Conservation (phyloP, 2,329 filamentous ascomycete genomes). For the Claviceps capensis region DNA sequence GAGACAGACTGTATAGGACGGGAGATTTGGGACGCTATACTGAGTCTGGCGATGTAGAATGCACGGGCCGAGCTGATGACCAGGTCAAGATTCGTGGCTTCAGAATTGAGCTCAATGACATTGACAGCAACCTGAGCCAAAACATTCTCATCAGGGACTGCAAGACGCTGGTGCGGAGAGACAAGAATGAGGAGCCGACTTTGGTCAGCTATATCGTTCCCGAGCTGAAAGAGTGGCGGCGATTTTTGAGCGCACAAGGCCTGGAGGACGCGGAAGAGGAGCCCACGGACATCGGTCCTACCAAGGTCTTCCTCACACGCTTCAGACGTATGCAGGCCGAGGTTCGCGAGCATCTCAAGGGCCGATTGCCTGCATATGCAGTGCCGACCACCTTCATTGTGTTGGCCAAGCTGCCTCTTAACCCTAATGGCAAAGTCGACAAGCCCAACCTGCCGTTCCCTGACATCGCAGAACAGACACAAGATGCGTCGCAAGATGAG, state of each 20-base stretch:
- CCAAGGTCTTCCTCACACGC: conserved; percentile 28
- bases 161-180: conserved; percentile 57
- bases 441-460: conserved; percentile 68
- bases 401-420: conserved; percentile 45
- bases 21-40: conserved; percentile 75
- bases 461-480: conserved; percentile 52
- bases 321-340: conserved; percentile 34
- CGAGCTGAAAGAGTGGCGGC: conserved; percentile 57
- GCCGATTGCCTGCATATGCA: conserved; percentile 30
- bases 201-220: conserved; percentile 84
- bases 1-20: conserved; percentile 76
- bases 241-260: conserved; percentile 46
- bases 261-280: conserved; percentile 42
- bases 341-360: conserved; percentile 53
- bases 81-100: conserved; percentile 97
- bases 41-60: conserved; percentile 56
- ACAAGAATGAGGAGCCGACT: conserved; percentile 51
- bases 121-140: conserved; percentile 68
- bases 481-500: conserved; percentile 21
- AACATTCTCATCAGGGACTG: conserved; percentile 69
- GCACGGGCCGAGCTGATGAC: conserved; percentile 67
- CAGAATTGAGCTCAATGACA: conserved; percentile 87
- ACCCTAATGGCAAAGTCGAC: conserved; percentile 72
- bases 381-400: conserved; percentile 22
- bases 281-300: conserved; percentile 30